phyloP scores from a whole-genome alignment of 139 green algal species.

The Pseudopediastrum boryanum region DNA sequence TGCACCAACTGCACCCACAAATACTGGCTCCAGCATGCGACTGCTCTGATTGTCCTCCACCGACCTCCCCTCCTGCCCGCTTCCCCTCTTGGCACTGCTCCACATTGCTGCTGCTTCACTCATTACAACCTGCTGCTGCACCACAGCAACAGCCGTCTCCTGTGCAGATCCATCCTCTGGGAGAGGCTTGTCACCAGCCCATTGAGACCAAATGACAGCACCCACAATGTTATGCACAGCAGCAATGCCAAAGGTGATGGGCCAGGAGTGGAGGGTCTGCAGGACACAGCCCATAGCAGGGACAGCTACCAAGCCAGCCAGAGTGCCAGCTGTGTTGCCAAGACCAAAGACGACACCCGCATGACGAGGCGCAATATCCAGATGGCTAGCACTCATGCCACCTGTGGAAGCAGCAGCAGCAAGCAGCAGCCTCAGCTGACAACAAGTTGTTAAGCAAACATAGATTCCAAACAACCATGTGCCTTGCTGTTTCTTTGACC shows the following conservation, averaged over 20 bases:
- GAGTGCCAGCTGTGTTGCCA: constrained; percentile 76
- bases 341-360: constrained; percentile 76
- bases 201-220: constrained; percentile 24
- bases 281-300: constrained; percentile 53
- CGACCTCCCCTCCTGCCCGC: too few species aligned
- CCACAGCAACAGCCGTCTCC: too few species aligned
- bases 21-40: too few species aligned
- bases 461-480: too few species aligned
- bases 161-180: constrained; percentile 41
- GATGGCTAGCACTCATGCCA: constrained; percentile 72
- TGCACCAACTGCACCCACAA: too few species aligned
- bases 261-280: constrained; percentile 33
- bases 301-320: constrained; percentile 71
- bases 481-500: too few species aligned
- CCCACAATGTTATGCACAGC: constrained; percentile 42
- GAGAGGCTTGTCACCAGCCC: constrained; percentile 33
- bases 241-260: constrained; percentile 39
- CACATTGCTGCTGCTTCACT: too few species aligned
- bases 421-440: too few species aligned
- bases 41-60: too few species aligned
- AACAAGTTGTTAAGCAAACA: too few species aligned
- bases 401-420: constrained; percentile 23
- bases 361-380: constrained; percentile 81
- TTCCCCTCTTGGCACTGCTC: too few species aligned
- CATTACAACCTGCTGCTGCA: too few species aligned